Evolutionary conservation across 139 green algal genomes (phyloP), one percentile per base, ranked within the genome.

Genomic region (Dunaliella primolecta): DNA sequence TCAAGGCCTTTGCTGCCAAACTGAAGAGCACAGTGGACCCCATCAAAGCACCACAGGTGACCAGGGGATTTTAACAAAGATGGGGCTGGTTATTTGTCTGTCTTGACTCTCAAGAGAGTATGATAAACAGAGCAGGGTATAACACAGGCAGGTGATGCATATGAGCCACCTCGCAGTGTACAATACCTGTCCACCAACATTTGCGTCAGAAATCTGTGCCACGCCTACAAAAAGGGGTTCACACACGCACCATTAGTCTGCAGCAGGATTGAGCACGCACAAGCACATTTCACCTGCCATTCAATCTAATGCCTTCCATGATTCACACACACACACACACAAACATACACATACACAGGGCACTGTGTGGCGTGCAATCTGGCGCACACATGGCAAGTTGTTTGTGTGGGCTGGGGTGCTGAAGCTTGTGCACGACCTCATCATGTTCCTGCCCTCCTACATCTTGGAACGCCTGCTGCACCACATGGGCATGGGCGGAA

Each of bases 371-470:
- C 70, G 64, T 24, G 88, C 86, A 0, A 78, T 93, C 30, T 81
- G 80, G 75, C 33, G 25, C 34, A 46, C 70, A 1, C 87, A 90
- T 80, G 83, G 90, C 0, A 55, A 74, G 20, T 21, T 75, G 0
- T 93, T 95, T 36, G 31, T 89, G 0, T 29, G 83, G 55, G 91
- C 93, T 0, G 95, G 90, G 34, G 29, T 92, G 29, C 34, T 96
- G 32, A 97, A 98, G 88, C 76, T 98, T 20, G 57, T 93, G 1
- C 93, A 97, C 74, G 94, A 97, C 87, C 30, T 85, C 46, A 81
- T 97, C 75, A 95, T 96, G 93, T 95, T 98, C 78, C 81, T 82
- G n/a, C 89, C 92, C 24, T 94, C 95, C 20, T 92, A 91, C 83
- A 86, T 98, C 27, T 83, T 98, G 78, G 85, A 94, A 86, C 86